A percentile compares a stretch with the other conserved stretches of the same genome.
Conservation (phyloP, 164 flowering plant species). For the Magnolia sinica region DNA sequence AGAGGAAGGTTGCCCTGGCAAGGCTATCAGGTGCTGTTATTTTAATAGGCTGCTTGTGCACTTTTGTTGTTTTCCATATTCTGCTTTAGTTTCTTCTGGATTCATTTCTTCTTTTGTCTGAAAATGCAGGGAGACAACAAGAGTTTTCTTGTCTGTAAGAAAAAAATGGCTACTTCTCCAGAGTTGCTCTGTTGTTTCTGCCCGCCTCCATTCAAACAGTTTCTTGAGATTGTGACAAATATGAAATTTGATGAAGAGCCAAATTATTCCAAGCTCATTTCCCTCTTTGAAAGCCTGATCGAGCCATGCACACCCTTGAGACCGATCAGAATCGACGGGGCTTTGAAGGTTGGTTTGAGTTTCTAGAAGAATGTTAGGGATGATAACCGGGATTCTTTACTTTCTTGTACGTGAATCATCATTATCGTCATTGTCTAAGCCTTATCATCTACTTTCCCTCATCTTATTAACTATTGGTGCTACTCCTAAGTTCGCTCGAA, state of each 20-base stretch:
- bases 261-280: conserved; percentile 66
- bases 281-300: conserved; percentile 64
- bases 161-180: conserved; percentile 81
- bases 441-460: too few species aligned
- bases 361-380: conserved; percentile 5
- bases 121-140: conserved; percentile 76
- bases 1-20: conserved; percentile 90
- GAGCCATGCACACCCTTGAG: conserved; percentile 49
- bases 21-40: conserved; percentile 64
- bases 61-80: conserved; percentile 4
- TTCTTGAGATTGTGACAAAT: conserved; percentile 72
- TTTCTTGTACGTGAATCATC: background rate
- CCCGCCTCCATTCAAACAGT: conserved; percentile 68
- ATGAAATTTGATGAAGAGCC: conserved; percentile 96
- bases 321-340: conserved; percentile 80
- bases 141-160: conserved; percentile 82
- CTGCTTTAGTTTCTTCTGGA: background rate
- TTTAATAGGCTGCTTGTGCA: background rate
- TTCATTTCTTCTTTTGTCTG: conserved; percentile 4
- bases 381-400: background rate
- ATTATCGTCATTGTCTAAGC: too few species aligned
- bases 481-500: too few species aligned
- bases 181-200: conserved; percentile 78
- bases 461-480: too few species aligned
- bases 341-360: conserved; percentile 52